Conservation (phyloP, 345 rosid species). For the Anacardium occidentale region DNA sequence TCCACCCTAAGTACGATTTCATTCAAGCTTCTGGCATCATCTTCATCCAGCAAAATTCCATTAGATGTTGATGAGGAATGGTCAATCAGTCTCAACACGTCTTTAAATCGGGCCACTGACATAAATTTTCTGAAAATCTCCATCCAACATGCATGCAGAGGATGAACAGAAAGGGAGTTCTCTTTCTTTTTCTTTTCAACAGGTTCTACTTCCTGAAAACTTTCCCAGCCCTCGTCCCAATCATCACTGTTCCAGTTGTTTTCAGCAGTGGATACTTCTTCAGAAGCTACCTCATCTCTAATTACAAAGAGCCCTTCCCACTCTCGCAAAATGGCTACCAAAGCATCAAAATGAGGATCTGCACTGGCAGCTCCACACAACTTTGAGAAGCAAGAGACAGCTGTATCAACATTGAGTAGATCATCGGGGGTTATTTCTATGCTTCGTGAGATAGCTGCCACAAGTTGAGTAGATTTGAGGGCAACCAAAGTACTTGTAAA, state of each 20-base stretch:
- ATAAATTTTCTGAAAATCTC: slow-evolving; percentile 52
- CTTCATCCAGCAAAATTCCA: slow-evolving; percentile 57
- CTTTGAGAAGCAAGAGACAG: slow-evolving; percentile 69
- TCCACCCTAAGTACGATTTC: slow-evolving; percentile 32
- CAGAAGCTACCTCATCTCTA: slow-evolving; percentile 37
- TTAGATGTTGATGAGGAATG: slow-evolving; percentile 49
- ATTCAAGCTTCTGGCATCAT: slow-evolving; percentile 50
- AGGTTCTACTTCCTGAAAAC: slow-evolving; percentile 73
- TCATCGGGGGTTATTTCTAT: slow-evolving; percentile 71
- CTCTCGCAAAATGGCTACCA: slow-evolving; percentile 70
- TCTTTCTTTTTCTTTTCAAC: slow-evolving; percentile 40
- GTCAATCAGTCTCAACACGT: slow-evolving; percentile 59
- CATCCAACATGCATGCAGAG: slow-evolving; percentile 76
- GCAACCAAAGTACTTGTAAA: slow-evolving; percentile 80
- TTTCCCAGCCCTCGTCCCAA: slow-evolving; percentile 99
- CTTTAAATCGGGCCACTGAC: slow-evolving; percentile 33
- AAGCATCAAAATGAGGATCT: slow-evolving; percentile 51
- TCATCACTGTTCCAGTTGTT: slow-evolving; percentile 70
- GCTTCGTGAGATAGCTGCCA: slow-evolving; percentile 53
- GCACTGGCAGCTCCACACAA: slow-evolving; percentile 50
- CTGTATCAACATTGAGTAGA: slow-evolving; percentile 51
- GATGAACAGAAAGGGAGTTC: slow-evolving; percentile 46
- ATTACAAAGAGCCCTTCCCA: slow-evolving; percentile 79
- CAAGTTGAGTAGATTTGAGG: slow-evolving; percentile 85
- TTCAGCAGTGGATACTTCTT: slow-evolving; percentile 45